These are phyloP conservation scores for Wickerhamomyces sp. DNA, from an alignment of 1,139 yeast species.

Conservation along the genomic window DNA sequence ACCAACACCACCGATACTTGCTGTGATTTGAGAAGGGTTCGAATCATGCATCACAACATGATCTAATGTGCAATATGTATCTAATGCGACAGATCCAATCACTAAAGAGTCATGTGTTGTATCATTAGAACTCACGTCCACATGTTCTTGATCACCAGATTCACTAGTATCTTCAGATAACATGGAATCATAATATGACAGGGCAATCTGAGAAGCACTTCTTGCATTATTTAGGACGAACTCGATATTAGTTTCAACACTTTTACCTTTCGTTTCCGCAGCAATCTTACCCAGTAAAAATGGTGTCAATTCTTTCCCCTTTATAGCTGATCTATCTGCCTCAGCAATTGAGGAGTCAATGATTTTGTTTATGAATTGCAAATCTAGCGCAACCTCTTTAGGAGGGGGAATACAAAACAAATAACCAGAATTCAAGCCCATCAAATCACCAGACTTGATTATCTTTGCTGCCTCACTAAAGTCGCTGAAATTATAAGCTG, in stretches of 20 bases:
- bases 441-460: constrained; percentile 43
- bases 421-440: constrained; percentile 61
- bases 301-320: constrained; percentile 79
- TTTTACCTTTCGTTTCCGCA: constrained; percentile 58
- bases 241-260: constrained; percentile 66
- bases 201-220: constrained; percentile 65
- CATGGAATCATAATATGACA: constrained; percentile 24
- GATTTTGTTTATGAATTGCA: constrained; percentile 45
- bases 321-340: constrained; percentile 49
- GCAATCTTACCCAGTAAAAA: constrained; percentile 65
- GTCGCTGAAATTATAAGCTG: constrained; percentile 59
- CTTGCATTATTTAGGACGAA: constrained; percentile 76
- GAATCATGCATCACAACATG: constrained; percentile 50
- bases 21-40: constrained; percentile 57
- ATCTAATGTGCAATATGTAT: constrained; percentile 48
- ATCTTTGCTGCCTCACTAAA: constrained; percentile 59
- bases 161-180: too few relatives aligned
- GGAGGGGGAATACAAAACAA: constrained; percentile 87
- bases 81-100: constrained; percentile 76
- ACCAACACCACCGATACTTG: constrained; percentile 81
- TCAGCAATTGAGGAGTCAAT: constrained; percentile 55
- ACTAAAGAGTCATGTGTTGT: constrained; percentile 33
- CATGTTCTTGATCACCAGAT: constrained; percentile 21
- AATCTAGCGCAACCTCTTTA: constrained; percentile 50
- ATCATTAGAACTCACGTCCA: not conserved